Conservation (phyloP, 2,329 filamentous ascomycete genomes). For the Hypoxylon sp. region DNA sequence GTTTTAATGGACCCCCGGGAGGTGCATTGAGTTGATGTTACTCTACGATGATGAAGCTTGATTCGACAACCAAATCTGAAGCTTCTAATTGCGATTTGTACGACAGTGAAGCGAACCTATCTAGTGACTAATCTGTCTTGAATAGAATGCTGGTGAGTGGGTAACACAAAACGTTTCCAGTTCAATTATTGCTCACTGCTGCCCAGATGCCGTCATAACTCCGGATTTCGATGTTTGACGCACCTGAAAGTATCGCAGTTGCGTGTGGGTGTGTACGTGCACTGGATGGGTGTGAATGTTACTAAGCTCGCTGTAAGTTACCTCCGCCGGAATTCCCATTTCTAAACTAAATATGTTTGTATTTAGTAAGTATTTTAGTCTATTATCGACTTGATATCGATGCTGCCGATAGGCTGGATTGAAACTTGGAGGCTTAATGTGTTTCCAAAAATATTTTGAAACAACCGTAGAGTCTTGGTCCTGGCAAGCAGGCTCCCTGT, state of each 20-base stretch:
- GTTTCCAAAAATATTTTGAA: constrained; percentile 37
- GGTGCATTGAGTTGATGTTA: constrained; percentile 27
- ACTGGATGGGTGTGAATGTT: background rate
- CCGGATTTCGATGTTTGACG: constrained; percentile 11
- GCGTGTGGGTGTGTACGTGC: background rate
- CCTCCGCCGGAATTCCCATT: constrained; percentile 7
- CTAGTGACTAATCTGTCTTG: background rate
- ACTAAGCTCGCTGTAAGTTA: background rate
- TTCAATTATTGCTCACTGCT: background rate
- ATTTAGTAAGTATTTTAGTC: background rate
- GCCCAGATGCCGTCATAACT: constrained; percentile 1
- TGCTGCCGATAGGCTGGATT: background rate
- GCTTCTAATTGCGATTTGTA: constrained; percentile 29
- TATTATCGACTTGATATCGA: constrained; percentile 6
- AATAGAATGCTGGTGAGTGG: background rate
- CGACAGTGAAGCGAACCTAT: constrained; percentile 19
- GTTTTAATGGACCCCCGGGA: constrained; percentile 25
- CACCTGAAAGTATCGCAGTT: constrained; percentile 4
- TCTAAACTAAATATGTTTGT: background rate
- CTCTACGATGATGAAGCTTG: constrained; percentile 35
- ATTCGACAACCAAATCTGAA: constrained; percentile 40
- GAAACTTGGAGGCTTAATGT: background rate
- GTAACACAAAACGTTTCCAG: constrained; percentile 1
- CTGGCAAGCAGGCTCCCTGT: constrained; percentile 15
- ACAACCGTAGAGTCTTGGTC: constrained; percentile 19